These are phyloP conservation scores for Aspergillus spinulosporus DNA, from an alignment of 2,329 filamentous ascomycete species.

Conservation along the genomic window DNA sequence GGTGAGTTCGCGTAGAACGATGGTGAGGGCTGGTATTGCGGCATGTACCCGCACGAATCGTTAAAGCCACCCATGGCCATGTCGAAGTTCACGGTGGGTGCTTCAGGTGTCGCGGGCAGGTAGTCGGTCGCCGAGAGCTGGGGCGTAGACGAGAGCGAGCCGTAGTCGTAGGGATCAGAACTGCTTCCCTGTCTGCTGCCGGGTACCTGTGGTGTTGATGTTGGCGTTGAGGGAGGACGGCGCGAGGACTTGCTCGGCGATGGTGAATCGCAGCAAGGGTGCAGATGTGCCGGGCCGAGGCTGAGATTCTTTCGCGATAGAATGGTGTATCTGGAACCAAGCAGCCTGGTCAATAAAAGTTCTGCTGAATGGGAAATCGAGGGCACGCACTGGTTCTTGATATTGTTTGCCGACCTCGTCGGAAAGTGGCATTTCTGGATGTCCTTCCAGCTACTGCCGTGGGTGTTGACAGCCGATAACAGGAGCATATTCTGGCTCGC, in stretches of 20 bases:
- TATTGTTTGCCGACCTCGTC: constrained; percentile 15
- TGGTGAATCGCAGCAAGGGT: constrained; percentile 3
- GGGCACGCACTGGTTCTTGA: constrained; percentile 14
- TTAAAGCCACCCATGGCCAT: not conserved
- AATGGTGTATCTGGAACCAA: constrained; percentile 6
- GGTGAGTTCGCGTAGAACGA: not conserved
- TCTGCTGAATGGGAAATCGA: not conserved
- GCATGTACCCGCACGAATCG: not conserved
- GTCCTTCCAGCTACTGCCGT: constrained; percentile 17
- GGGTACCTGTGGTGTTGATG: not conserved
- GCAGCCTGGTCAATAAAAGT: not conserved
- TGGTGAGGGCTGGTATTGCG: not conserved
- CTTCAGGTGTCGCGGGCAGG: constrained; percentile 2
- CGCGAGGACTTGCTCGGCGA: not conserved
- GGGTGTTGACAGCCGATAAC: constrained; percentile 4
- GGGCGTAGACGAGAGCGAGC: constrained; percentile 4
- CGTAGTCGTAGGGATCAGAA: constrained; percentile 3
- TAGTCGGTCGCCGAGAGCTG: constrained; percentile 6
- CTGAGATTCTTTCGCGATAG: constrained; percentile 3
- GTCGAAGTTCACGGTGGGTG: not conserved
- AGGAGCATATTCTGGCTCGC: constrained; percentile 9
- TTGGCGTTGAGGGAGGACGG: not conserved
- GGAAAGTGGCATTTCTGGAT: constrained; percentile 15
- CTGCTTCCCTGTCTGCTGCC: not conserved
- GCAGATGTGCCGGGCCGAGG: not conserved